Evolutionary conservation across 75 land plant genomes (phyloP).

Genomic region (Adiantum capillusveneris): DNA sequence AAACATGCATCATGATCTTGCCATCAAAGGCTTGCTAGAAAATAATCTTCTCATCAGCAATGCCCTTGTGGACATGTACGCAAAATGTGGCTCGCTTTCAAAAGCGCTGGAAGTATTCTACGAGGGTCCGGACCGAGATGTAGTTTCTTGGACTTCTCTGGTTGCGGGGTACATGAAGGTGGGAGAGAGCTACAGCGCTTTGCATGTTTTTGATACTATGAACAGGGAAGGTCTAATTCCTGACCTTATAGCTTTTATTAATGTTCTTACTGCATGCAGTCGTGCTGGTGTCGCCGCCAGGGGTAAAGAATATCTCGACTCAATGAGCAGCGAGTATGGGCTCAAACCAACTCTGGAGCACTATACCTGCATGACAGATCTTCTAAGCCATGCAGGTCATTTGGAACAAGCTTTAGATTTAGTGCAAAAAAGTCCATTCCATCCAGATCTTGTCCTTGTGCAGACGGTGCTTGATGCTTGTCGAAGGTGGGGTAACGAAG

Average conservation of each 20-base stretch:
- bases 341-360: slow-evolving; percentile 27
- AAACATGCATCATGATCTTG: background rate
- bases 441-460: background rate
- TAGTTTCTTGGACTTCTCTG: slow-evolving; percentile 36
- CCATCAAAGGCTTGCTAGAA: background rate
- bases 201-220: slow-evolving; percentile 26
- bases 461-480: background rate
- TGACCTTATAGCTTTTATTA: slow-evolving; percentile 27
- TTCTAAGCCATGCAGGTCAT: slow-evolving; percentile 21
- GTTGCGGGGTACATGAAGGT: slow-evolving; percentile 25
- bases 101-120: slow-evolving; percentile 21
- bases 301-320: slow-evolving; percentile 16
- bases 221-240: slow-evolving; percentile 14
- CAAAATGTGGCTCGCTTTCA: slow-evolving; percentile 20
- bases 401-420: slow-evolving; percentile 14
- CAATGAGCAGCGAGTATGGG: slow-evolving; percentile 16
- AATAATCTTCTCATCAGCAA: slow-evolving; percentile 7
- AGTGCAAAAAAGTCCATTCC: background rate
- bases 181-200: slow-evolving; percentile 18
- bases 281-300: slow-evolving; percentile 22
- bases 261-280: slow-evolving; percentile 34
- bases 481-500: background rate
- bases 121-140: slow-evolving; percentile 14
- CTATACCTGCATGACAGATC: slow-evolving; percentile 28
- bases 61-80: slow-evolving; percentile 41